Percentiles rank a stretch among this genome's conserved stretches.
phyloP scores from a whole-genome alignment of 2,329 filamentous ascomycete species.

The Aspergillus pseudonomiae region DNA sequence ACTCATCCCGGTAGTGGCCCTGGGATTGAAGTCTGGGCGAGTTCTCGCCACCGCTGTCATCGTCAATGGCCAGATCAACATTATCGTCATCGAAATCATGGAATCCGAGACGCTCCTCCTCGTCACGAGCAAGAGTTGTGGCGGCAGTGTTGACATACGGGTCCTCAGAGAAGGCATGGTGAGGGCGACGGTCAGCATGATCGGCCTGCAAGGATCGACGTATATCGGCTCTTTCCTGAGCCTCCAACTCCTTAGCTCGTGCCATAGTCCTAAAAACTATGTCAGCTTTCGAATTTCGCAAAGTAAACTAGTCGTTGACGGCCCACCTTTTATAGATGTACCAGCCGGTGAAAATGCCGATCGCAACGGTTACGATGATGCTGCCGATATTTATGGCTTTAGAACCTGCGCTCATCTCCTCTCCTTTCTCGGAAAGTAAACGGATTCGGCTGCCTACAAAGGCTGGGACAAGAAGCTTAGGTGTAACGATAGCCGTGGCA shows the following conservation, averaged over 20 bases:
- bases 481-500: slow-evolving; percentile 79
- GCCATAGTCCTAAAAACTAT: slow-evolving; percentile 45
- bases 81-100: slow-evolving; percentile 44
- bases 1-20: slow-evolving; percentile 57
- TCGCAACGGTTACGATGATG: slow-evolving; percentile 70
- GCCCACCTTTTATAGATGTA: slow-evolving; percentile 74
- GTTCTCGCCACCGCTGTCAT: slow-evolving; percentile 44
- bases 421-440: slow-evolving; percentile 77
- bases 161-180: slow-evolving; percentile 42
- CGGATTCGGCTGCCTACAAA: slow-evolving; percentile 88
- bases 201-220: slow-evolving; percentile 39
- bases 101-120: slow-evolving; percentile 48
- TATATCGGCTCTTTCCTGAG: slow-evolving; percentile 47
- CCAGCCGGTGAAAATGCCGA: slow-evolving; percentile 77
- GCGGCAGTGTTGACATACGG: slow-evolving; percentile 45
- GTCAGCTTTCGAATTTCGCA: slow-evolving; percentile 8
- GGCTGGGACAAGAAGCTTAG: slow-evolving; percentile 87
- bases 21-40: slow-evolving; percentile 24
- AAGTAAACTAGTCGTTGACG: not conserved
- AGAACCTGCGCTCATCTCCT: slow-evolving; percentile 76
- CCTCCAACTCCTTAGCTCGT: slow-evolving; percentile 53
- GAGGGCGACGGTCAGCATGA: slow-evolving; percentile 38
- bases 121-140: slow-evolving; percentile 44
- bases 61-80: slow-evolving; percentile 48
- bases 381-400: slow-evolving; percentile 82